A percentile compares a stretch with the other conserved stretches of the same genome.
These are phyloP conservation scores for Melaleuca alternifolia DNA, from an alignment of 345 rosid genomes.

Conservation along the genomic window DNA sequence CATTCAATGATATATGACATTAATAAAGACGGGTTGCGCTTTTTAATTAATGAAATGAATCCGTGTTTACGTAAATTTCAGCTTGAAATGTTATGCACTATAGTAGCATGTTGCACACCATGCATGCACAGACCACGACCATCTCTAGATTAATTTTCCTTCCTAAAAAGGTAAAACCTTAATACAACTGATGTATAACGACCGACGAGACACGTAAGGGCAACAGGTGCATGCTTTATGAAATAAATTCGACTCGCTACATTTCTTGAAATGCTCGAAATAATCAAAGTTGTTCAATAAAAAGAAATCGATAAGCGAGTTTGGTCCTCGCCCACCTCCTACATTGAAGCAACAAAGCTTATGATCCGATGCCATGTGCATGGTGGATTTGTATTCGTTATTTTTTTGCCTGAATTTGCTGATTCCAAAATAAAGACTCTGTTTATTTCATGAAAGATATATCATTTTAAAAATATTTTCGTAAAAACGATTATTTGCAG, in stretches of 20 bases:
- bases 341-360: not conserved
- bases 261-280: not conserved
- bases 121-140: not conserved
- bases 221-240: not conserved
- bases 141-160: not conserved
- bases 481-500: too few relatives aligned
- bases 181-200: not conserved
- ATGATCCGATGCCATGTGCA: not conserved
- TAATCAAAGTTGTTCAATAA: not conserved
- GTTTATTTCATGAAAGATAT: too few relatives aligned
- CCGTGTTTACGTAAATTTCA: not conserved
- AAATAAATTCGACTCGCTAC: not conserved
- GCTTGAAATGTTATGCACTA: not conserved
- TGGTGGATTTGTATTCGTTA: not conserved
- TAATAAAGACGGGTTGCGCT: not conserved
- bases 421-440: not conserved
- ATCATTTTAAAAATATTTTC: too few relatives aligned
- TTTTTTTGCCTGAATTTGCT: not conserved
- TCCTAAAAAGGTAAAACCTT: not conserved
- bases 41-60: not conserved
- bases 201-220: not conserved
- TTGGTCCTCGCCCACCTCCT: not conserved
- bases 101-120: not conserved
- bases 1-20: not conserved
- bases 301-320: not conserved